Percentiles rank a stretch among this genome's conserved stretches.
These are phyloP conservation scores for Suhomyces atakaporum DNA, from an alignment of 1,139 yeast genomes.

Conservation along the genomic window DNA sequence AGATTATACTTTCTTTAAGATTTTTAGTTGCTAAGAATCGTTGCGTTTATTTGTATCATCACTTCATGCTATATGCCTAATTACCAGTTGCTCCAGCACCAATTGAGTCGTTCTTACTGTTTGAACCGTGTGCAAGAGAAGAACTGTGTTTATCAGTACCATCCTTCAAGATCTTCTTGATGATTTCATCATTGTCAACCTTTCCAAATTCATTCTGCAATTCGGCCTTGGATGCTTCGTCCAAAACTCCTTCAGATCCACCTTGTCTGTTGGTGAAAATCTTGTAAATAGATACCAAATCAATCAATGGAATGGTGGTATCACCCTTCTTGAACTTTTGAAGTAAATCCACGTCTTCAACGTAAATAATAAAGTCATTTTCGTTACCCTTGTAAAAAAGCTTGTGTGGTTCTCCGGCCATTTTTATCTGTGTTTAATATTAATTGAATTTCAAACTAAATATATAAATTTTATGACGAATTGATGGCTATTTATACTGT, in stretches of 20 bases:
- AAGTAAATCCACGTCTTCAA: slow-evolving; percentile 53
- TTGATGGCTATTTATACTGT: slow-evolving; percentile 5
- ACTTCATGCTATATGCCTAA: slow-evolving; percentile 15
- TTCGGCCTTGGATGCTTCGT: slow-evolving; percentile 70
- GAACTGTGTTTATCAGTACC: slow-evolving; percentile 50
- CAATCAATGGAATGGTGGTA: slow-evolving; percentile 59
- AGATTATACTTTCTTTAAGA: too few species aligned
- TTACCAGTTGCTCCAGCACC: slow-evolving; percentile 37
- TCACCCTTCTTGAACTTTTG: slow-evolving; percentile 53
- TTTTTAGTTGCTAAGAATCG: too few species aligned
- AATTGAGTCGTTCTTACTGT: slow-evolving; percentile 38
- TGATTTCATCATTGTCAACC: slow-evolving; percentile 46
- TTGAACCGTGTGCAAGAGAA: slow-evolving; percentile 13
- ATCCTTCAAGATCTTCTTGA: slow-evolving; percentile 54
- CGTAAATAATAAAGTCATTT: slow-evolving; percentile 65
- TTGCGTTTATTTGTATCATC: background rate
- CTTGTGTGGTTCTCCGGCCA: slow-evolving; percentile 30
- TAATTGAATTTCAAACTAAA: too few species aligned
- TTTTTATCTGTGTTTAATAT: too few species aligned
- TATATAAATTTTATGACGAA: too few species aligned
- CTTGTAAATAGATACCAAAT: slow-evolving; percentile 65
- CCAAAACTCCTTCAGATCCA: slow-evolving; percentile 72
- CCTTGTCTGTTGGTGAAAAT: slow-evolving; percentile 62
- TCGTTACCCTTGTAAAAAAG: slow-evolving; percentile 66
- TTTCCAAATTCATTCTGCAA: slow-evolving; percentile 69